phyloP scores from a whole-genome alignment of 1,139 yeast species.

The Taphrina betulina region DNA sequence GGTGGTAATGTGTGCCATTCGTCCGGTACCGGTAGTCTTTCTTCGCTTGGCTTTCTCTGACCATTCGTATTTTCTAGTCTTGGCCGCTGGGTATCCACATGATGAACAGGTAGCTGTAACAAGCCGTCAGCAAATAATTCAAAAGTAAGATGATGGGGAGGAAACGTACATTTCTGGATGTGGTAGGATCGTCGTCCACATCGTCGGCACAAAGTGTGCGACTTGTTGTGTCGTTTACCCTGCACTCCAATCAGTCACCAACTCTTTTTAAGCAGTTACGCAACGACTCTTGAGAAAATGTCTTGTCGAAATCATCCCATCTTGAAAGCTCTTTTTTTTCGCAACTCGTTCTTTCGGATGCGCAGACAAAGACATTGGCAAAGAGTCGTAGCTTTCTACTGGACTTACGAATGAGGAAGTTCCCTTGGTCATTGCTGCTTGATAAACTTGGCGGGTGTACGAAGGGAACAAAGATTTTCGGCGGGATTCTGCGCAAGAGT shows the following conservation, averaged over 20 bases:
- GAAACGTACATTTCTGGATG: constrained; percentile 74
- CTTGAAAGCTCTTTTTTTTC: no score
- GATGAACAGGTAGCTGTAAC: constrained; percentile 75
- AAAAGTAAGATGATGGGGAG: not conserved
- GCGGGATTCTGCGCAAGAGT: no score
- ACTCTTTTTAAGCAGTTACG: no score
- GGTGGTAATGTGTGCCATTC: constrained; percentile 97
- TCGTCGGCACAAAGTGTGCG: constrained; percentile 90
- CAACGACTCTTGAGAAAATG: no score
- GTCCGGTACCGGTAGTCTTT: constrained; percentile 99
- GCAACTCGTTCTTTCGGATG: no score
- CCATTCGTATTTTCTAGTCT: constrained; percentile 79
- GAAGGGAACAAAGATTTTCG: no score
- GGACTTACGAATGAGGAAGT: constrained; percentile 35
- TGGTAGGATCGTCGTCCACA: constrained; percentile 99
- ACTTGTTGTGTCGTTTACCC: constrained; percentile 98
- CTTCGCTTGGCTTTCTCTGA: constrained; percentile 99
- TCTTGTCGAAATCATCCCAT: no score
- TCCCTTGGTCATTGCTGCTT: constrained; percentile 35
- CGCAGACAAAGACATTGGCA: not conserved
- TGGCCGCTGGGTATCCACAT: constrained; percentile 99
- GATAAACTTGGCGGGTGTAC: no score
- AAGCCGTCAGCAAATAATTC: not conserved
- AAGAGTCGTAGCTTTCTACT: not conserved
- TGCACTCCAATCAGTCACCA: constrained; percentile 58